These are phyloP conservation scores for Didymellaceae sp. DNA, from an alignment of 2,329 filamentous ascomycete genomes.

Conservation along the genomic window DNA sequence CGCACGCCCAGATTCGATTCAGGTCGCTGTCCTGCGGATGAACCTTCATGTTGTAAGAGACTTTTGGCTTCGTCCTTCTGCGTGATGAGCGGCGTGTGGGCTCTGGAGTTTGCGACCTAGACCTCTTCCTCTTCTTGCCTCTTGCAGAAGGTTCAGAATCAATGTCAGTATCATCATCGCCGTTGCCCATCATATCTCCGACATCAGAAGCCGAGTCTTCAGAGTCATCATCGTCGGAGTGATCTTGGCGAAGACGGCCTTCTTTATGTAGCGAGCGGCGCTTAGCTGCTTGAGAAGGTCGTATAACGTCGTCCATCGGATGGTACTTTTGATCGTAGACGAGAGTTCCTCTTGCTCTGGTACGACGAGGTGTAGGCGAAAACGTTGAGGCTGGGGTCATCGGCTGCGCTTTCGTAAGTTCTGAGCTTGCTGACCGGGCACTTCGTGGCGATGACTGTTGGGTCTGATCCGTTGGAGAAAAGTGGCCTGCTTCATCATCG, in stretches of 20 bases:
- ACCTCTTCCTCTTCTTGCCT: constrained; percentile 19
- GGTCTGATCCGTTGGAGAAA: not conserved
- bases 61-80: constrained; percentile 19
- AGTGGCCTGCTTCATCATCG: not conserved
- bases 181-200: not conserved
- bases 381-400: not conserved
- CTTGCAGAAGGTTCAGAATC: constrained; percentile 4
- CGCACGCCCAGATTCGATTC: constrained; percentile 7
- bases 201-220: constrained; percentile 7
- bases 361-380: constrained; percentile 1
- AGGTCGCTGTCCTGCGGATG: constrained; percentile 41
- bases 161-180: constrained; percentile 15
- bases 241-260: not conserved
- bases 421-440: not conserved
- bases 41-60: constrained; percentile 34
- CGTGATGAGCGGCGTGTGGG: constrained; percentile 36
- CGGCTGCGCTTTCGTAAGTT: not conserved
- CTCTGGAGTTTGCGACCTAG: not conserved
- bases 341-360: constrained; percentile 24
- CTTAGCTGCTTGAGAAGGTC: constrained; percentile 37
- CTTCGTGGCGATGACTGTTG: not conserved
- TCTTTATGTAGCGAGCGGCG: constrained; percentile 32
- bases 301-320: constrained; percentile 41
- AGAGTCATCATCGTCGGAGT: constrained; percentile 3
- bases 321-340: constrained; percentile 44